Evolutionary conservation across 768 basidiomycete genomes (phyloP), one percentile per base, ranked within the genome.

Genomic region (Leccinum olivaceopallidum): DNA sequence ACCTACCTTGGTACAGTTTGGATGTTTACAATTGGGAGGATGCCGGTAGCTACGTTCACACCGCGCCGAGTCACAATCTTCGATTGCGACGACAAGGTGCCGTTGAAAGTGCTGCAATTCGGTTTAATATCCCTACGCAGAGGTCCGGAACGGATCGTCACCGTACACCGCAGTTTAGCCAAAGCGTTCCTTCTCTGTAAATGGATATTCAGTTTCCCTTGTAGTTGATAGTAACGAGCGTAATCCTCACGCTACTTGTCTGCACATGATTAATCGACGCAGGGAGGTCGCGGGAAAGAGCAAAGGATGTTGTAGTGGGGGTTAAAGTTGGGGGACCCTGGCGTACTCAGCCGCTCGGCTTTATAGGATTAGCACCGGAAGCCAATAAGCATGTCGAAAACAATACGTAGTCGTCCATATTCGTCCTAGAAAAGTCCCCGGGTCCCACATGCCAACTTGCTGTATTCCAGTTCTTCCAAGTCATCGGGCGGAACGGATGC

Each of bases 181-280:
- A 92, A 24, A 83, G 83, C 20, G 89, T 91, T 73, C 90, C 90
- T 82, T 90, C 83, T 61, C 90, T 90, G 72, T 58, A 60, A 60
- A 60, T 44, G 53, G 28, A 22, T 34, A 52, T 55, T 63, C 26
- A 64, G 52, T 48, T 60, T 42, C 18, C 16, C 14, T 24, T 34
- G 3, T 5, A 39, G 24, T 6, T 8, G 13, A 39, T 28, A 50
- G 56, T 18, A 30, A 60, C 12, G 52, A 65, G n/a, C 14, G 32
- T 55, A 42, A 24, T 58, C 83, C 89, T 68, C 77, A 91, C 90
- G 90, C 87, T 73, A 90, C 79, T 74, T 84, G 85, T 79, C 79
- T 84, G 72, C 90, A 92, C 90, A 92, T 92, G 59, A 49, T 69
- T 52, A 48, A 26, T 34, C 8, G 44, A 20, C n/a, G 44, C 42